Conservation (phyloP, 441 rosid genomes). For the Populus hybrid region DNA sequence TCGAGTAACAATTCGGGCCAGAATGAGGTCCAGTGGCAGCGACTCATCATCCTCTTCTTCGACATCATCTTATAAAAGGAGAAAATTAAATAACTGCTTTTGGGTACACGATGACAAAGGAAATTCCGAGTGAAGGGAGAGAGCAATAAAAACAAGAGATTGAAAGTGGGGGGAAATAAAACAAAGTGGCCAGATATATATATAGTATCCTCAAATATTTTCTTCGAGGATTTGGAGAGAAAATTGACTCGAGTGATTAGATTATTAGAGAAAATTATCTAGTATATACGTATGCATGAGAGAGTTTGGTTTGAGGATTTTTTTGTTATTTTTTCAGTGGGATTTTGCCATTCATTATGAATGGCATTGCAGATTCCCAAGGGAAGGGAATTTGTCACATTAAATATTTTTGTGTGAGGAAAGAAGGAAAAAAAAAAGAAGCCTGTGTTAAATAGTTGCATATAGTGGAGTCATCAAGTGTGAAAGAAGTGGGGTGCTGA, state of each 20-base stretch:
- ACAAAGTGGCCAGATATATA: slow-evolving; percentile 35
- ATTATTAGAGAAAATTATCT: slow-evolving; percentile 16
- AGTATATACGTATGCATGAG: slow-evolving; percentile 24
- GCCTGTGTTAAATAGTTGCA: slow-evolving; percentile 16
- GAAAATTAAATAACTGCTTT: slow-evolving; percentile 56
- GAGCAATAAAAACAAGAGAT: background rate
- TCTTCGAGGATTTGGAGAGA: slow-evolving; percentile 40
- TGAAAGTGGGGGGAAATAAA: background rate
- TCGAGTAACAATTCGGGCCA: slow-evolving; percentile 59
- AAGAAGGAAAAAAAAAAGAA: slow-evolving; percentile 5
- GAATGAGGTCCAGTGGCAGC: slow-evolving; percentile 43
- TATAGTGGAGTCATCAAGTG: slow-evolving; percentile 34
- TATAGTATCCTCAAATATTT: slow-evolving; percentile 45
- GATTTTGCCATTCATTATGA: slow-evolving; percentile 33
- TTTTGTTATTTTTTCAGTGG: slow-evolving; percentile 41
- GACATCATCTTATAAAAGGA: slow-evolving; percentile 55
- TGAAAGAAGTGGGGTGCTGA: slow-evolving; percentile 33
- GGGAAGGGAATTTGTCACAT: slow-evolving; percentile 41
- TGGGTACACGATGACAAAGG: slow-evolving; percentile 76
- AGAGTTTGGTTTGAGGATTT: slow-evolving; percentile 44
- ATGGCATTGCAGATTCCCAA: slow-evolving; percentile 93
- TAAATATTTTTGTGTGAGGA: slow-evolving; percentile 30
- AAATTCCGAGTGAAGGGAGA: slow-evolving; percentile 41
- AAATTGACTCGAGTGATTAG: slow-evolving; percentile 37
- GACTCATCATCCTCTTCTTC: slow-evolving; percentile 55